These are phyloP conservation scores for Cucurbita moschata DNA, from an alignment of 306 rosid species.

Conservation along the genomic window DNA sequence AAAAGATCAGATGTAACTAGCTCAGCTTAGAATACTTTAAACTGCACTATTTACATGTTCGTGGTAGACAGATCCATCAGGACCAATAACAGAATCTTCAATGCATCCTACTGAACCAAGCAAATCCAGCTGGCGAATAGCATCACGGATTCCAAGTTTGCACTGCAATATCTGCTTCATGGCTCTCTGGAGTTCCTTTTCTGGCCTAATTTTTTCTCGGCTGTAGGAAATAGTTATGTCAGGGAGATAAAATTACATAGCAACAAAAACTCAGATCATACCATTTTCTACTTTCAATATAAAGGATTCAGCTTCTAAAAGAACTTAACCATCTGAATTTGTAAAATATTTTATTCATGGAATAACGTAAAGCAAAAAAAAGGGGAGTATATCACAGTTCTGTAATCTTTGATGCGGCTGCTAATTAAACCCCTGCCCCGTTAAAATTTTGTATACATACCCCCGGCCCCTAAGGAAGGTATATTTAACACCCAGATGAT, in stretches of 20 bases:
- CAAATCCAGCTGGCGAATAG: constrained; percentile 56
- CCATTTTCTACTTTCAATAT: background rate
- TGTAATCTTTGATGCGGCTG: background rate
- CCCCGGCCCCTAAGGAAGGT: too few relatives aligned
- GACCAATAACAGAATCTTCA: constrained; percentile 57
- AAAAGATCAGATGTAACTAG: background rate
- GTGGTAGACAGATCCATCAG: constrained; percentile 64
- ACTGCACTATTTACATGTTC: constrained; percentile 41
- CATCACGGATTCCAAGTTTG: constrained; percentile 77
- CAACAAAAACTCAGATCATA: constrained; percentile 11
- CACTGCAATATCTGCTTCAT: constrained; percentile 64
- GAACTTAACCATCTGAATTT: background rate
- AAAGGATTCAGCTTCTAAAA: background rate
- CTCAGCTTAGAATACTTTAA: background rate
- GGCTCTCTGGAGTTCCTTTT: constrained; percentile 75
- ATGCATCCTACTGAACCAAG: constrained; percentile 63
- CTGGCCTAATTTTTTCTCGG: constrained; percentile 86
- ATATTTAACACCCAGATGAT: background rate
- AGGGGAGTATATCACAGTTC: background rate
- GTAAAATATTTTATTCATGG: background rate
- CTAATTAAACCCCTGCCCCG: too few relatives aligned
- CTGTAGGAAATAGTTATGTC: constrained; percentile 22
- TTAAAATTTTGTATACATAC: too few relatives aligned
- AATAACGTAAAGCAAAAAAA: background rate
- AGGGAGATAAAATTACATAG: background rate